Percentiles rank a stretch among this genome's conserved stretches.
Conservation (phyloP, 2,329 filamentous ascomycete genomes). For the Cladosporium cucumerinum region DNA sequence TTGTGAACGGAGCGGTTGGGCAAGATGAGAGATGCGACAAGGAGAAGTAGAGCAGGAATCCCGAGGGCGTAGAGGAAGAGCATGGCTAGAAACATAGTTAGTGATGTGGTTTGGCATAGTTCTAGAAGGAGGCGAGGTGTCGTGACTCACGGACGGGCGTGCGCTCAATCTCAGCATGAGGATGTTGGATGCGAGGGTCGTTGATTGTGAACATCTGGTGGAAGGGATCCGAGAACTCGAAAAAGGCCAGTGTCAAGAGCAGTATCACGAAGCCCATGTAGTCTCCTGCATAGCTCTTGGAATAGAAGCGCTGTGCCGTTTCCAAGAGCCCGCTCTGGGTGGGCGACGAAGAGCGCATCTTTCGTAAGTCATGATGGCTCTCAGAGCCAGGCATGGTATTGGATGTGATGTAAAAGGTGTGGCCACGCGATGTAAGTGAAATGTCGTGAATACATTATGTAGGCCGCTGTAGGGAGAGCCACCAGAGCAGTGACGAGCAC, state of each 20-base stretch:
- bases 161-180: constrained; percentile 77
- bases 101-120: background rate
- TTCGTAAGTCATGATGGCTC: constrained; percentile 14
- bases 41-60: constrained; percentile 65
- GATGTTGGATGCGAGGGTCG: constrained; percentile 79
- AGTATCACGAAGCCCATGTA: constrained; percentile 75
- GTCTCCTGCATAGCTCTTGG: constrained; percentile 84
- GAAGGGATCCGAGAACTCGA: constrained; percentile 73
- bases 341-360: constrained; percentile 13
- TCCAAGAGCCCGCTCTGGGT: constrained; percentile 20
- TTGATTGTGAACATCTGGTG: constrained; percentile 92
- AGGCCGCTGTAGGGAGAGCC: background rate
- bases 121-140: background rate
- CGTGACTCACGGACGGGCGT: constrained; percentile 67
- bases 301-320: constrained; percentile 25
- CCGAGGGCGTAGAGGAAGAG: constrained; percentile 76
- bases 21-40: constrained; percentile 61
- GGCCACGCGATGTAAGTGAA: constrained; percentile 14
- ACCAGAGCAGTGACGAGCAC: constrained; percentile 1
- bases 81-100: constrained; percentile 48
- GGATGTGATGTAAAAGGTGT: background rate
- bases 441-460: background rate
- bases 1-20: constrained; percentile 66
- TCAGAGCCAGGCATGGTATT: constrained; percentile 15
- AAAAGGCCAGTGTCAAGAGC: constrained; percentile 61